Evolutionary conservation across 2,329 filamentous ascomycete genomes (phyloP), one percentile per base, ranked within the genome.

Genomic region (Fusarium setosum): DNA sequence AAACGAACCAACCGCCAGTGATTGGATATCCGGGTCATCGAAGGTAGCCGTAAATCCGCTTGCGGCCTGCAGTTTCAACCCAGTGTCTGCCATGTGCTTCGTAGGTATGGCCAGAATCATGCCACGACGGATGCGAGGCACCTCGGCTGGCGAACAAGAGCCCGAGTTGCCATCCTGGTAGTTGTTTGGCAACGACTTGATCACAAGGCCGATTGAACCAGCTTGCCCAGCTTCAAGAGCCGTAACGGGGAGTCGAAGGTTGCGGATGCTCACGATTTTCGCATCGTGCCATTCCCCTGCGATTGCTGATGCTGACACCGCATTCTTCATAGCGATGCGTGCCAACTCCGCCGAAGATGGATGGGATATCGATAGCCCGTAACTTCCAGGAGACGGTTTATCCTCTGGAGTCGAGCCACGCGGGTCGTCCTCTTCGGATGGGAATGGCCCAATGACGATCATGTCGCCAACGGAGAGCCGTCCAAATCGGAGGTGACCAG

Each of bases 231-330:
- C 85, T 49, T 90, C 85, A 8, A 98, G 84, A 1, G 85, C 88
- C 44, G 88, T 88, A 0, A 97, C 94, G 0, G 95, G 93, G 4
- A 97, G 82, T 6, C 95, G 88, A 9, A 99, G 82, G 69, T 97
- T 97, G 20, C 95, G 90, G 40, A 97, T 90, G 70, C 94, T 98
- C 41, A 92, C 90, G 52, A 98, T 88, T 40, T 86, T 89, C 6
- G 95, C 93, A 21, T 84, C 84, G 63, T 92, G 89, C 95, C 95
- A 98, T 76, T 93, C 90, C 15, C 84, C 87, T 66, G 83, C 87
- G 70, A 80, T 82, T 4, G 81, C 75, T 13, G 84, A 84, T 18
- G 84, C 82, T 7, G 84, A 80, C 37, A 86, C 74, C 32, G 85
- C 77, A 68, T 84, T 85, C n/a, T 81, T 82, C 56, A 83, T 81